Base-by-base conservation (phyloP, 345 rosid species). In the Ricinus communis region DNA sequence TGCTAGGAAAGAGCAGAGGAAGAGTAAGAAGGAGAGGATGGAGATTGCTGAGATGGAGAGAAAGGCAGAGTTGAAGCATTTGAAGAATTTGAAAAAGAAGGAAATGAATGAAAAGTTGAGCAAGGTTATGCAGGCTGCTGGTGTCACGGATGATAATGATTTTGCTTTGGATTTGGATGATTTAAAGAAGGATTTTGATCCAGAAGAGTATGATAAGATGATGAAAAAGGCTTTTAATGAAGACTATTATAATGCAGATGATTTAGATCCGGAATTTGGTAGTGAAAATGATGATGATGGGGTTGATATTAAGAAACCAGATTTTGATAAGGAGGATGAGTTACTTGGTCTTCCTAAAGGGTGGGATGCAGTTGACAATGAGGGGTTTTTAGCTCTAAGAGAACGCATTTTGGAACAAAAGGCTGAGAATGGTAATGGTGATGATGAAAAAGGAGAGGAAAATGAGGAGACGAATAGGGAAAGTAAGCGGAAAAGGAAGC, bases 11-110 rank as follows among this genome's bases (percentile, higher is more conserved):
- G 82, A 62, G 25, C 95, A 91, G 77, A 84, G 96, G 85, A 84
- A 84, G 72, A 87, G 77, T 66, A 91, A 90, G 76, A 93, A 85
- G 77, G 92, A 85, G 74, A 85, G 97, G 58, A 67, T 81, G 86
- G 86, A 72, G 82, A 71, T 70, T 31, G 93, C 83, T 1, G 95
- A 87, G 81, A 66, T 79, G 72, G 93, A 88, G 85, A 85, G 90
- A 81, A 69, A 84, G 76, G 98, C 90, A 74, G 97, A 94, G 77
- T 31, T 91, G 76, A 94, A 88, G 85, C 91, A 82, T 73, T 71
- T 94, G 80, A 94, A 94, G 89, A 94, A 91, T 79, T 71, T 94
- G 75, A 94, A 87, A 89, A 91, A 86, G 87, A 82, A 85, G 71
- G 98, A 93, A 77, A 91, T 93, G 43, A 79, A 85, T 64, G 94